Percentiles rank a stretch among this genome's conserved stretches.
Evolutionary conservation across 257 asterid genomes (phyloP).

Genomic region (Solanum etuberosum): DNA sequence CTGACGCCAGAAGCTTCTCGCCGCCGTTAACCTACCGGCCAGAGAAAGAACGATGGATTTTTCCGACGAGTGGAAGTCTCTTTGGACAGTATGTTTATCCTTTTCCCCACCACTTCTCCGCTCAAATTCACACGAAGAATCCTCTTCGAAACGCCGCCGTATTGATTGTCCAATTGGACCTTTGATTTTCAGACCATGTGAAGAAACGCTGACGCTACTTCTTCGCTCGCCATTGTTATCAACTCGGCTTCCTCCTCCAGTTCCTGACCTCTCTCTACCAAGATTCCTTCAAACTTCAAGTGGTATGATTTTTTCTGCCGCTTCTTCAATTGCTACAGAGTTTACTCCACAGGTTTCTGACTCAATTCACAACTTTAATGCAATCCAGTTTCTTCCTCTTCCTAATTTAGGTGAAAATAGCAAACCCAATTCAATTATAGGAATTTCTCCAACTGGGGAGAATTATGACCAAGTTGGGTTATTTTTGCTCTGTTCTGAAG

Average conservation of each 20-base stretch:
- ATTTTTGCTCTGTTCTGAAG: constrained; percentile 23
- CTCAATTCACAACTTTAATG: constrained; percentile 33
- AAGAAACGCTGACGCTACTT: constrained; percentile 20
- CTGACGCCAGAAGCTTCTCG: not conserved
- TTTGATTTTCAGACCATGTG: constrained; percentile 29
- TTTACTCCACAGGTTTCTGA: constrained; percentile 21
- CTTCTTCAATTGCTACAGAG: constrained; percentile 23
- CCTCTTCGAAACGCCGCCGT: constrained; percentile 5
- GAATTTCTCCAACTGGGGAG: constrained; percentile 54
- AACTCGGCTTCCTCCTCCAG: constrained; percentile 46
- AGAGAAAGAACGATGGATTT: constrained; percentile 23
- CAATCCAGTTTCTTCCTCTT: constrained; percentile 43
- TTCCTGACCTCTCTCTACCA: constrained; percentile 26
- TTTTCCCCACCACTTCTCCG: constrained; percentile 41
- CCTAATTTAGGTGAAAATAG: not conserved
- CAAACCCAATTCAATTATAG: constrained; percentile 9
- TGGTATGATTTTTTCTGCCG: constrained; percentile 11
- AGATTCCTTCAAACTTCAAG: constrained; percentile 27
- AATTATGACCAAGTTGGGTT: constrained; percentile 58
- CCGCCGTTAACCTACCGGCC: not conserved
- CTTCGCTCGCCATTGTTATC: constrained; percentile 29
- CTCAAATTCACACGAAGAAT: not conserved
- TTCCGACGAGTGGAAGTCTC: constrained; percentile 55
- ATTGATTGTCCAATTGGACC: constrained; percentile 32
- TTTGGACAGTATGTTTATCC: constrained; percentile 39